phyloP scores from a whole-genome alignment of 768 basidiomycete species.

The Russula sp. region DNA sequence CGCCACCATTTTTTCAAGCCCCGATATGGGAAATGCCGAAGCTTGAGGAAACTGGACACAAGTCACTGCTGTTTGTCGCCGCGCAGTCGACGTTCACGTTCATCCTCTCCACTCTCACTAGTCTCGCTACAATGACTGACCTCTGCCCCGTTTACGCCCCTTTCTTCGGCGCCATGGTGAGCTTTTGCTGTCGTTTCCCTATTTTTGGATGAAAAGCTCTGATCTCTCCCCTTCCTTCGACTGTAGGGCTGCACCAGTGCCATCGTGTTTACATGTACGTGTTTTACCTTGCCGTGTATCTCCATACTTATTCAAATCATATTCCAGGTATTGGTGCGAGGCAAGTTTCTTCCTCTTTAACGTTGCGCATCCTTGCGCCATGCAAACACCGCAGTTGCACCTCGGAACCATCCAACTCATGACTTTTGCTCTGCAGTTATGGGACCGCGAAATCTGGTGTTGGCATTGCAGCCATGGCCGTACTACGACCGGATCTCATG shows the following conservation, averaged over 20 bases:
- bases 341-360: slow-evolving; percentile 33
- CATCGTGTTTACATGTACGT: slow-evolving; percentile 95
- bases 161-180: slow-evolving; percentile 95
- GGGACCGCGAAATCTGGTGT: slow-evolving; percentile 99
- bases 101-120: background rate
- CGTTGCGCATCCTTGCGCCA: background rate
- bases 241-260: slow-evolving; percentile 91
- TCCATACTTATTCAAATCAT: background rate
- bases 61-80: background rate
- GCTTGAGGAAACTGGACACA: background rate
- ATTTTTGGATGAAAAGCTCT: background rate
- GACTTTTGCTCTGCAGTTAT: slow-evolving; percentile 51
- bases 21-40: slow-evolving; percentile 2
- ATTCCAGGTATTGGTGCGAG: slow-evolving; percentile 75
- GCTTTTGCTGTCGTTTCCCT: slow-evolving; percentile 24
- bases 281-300: background rate
- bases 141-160: slow-evolving; percentile 93
- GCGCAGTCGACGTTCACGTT: slow-evolving; percentile 1
- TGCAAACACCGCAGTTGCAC: background rate
- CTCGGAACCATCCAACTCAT: background rate
- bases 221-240: background rate
- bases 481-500: slow-evolving; percentile 91
- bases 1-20: background rate
- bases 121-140: slow-evolving; percentile 49
- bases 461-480: slow-evolving; percentile 92